Percentiles rank a stretch among this genome's conserved stretches.
Evolutionary conservation across 2,329 filamentous ascomycete genomes (phyloP).

Genomic region (Colletotrichum tofieldiae): DNA sequence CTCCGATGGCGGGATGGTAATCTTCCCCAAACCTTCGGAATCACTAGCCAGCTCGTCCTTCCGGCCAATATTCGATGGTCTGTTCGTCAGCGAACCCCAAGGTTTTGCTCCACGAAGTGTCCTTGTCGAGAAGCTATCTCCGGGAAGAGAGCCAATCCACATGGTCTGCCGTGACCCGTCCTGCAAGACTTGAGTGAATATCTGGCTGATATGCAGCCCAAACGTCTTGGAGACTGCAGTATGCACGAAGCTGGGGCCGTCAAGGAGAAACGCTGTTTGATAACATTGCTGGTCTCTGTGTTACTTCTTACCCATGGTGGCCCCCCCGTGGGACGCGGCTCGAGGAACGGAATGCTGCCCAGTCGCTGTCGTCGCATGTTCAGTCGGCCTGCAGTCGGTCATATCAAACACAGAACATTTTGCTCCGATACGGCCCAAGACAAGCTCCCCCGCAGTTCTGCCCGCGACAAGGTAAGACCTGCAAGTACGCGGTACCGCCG

Average conservation of each 20-base stretch:
- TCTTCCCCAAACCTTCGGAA: slow-evolving; percentile 39
- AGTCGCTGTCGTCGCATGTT: slow-evolving; percentile 15
- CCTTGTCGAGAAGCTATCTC: slow-evolving; percentile 34
- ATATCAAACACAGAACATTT: slow-evolving; percentile 36
- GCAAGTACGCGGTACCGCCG: slow-evolving; percentile 12
- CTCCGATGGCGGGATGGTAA: slow-evolving; percentile 36
- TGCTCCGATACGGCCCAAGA: slow-evolving; percentile 34
- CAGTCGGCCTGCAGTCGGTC: slow-evolving; percentile 35
- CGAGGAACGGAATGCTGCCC: slow-evolving; percentile 20
- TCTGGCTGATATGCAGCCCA: slow-evolving; percentile 42
- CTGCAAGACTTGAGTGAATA: slow-evolving; percentile 35
- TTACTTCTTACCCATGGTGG: background rate
- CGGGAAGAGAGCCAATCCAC: slow-evolving; percentile 25
- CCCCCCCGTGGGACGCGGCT: background rate
- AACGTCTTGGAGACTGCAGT: slow-evolving; percentile 37
- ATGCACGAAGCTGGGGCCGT: slow-evolving; percentile 31
- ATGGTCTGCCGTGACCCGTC: slow-evolving; percentile 35
- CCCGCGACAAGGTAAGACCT: slow-evolving; percentile 33
- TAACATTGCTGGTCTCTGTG: background rate
- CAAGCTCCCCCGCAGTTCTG: slow-evolving; percentile 34
- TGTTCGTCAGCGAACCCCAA: slow-evolving; percentile 40
- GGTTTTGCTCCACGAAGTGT: slow-evolving; percentile 30
- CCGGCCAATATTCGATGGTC: slow-evolving; percentile 35
- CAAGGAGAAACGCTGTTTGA: slow-evolving; percentile 9
- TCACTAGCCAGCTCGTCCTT: slow-evolving; percentile 34